Conservation (phyloP, 495 filamentous ascomycete genomes). For the Recurvomyces mirabilis region DNA sequence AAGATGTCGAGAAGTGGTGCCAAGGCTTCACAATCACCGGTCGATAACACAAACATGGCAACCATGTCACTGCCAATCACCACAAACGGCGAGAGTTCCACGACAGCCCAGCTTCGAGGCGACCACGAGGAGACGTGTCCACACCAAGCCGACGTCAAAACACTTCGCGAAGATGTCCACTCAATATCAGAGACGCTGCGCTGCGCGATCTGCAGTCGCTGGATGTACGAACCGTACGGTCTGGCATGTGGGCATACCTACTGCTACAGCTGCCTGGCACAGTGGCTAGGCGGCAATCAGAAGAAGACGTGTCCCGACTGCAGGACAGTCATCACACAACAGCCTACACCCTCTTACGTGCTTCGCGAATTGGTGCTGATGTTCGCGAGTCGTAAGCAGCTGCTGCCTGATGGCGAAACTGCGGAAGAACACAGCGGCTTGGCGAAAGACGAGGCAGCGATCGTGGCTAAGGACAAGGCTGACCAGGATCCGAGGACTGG, state of each 20-base stretch:
- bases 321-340: conserved; percentile 44
- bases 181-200: conserved; percentile 35
- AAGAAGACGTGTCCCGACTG: conserved; percentile 67
- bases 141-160: conserved; percentile 11
- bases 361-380: conserved; percentile 56
- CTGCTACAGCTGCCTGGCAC: conserved; percentile 58
- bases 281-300: conserved; percentile 51
- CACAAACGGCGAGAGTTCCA: conserved; percentile 3
- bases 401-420: conserved; percentile 52
- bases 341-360: conserved; percentile 61
- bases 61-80: neutral
- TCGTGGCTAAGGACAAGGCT: conserved; percentile 41
- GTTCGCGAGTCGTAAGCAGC: conserved; percentile 52
- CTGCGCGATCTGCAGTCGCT: conserved; percentile 58
- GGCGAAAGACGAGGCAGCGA: conserved; percentile 45
- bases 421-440: conserved; percentile 47
- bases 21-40: neutral
- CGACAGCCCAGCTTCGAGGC: neutral
- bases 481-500: conserved; percentile 39
- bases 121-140: neutral
- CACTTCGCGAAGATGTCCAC: conserved; percentile 30
- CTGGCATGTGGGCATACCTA: conserved; percentile 65
- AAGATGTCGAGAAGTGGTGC: neutral
- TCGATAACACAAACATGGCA: neutral
- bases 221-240: conserved; percentile 63